Evolutionary conservation across 306 rosid genomes (phyloP).

Genomic region (Sicyos edulis): DNA sequence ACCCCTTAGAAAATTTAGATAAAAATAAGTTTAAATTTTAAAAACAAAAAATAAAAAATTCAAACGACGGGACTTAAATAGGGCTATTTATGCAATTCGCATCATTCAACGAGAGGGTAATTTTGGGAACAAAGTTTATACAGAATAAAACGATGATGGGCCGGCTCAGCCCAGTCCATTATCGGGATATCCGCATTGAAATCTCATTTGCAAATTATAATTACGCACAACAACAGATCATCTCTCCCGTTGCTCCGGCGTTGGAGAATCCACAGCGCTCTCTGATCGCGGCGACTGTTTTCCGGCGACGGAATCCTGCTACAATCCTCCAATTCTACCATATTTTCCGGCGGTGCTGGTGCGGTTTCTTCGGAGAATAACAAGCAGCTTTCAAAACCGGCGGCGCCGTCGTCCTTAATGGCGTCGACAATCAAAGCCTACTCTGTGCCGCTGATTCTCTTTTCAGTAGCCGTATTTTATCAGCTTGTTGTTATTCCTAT

Average conservation of each 20-base stretch:
- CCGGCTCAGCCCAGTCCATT: not conserved
- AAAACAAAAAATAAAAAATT: too few species aligned
- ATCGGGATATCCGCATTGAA: not conserved
- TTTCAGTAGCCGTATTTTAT: constrained; percentile 53
- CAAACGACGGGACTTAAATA: too few species aligned
- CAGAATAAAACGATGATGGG: not conserved
- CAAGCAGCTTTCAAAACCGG: constrained; percentile 22
- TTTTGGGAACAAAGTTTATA: too few species aligned
- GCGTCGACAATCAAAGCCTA: constrained; percentile 60
- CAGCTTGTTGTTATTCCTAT: constrained; percentile 75
- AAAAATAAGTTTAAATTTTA: too few species aligned
- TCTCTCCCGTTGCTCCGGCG: not conserved
- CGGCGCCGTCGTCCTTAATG: constrained; percentile 29
- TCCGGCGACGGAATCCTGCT: not conserved
- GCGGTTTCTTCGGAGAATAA: not conserved
- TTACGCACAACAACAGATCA: not conserved
- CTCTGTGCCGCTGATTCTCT: constrained; percentile 57
- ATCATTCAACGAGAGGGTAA: too few species aligned
- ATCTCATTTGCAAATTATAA: not conserved
- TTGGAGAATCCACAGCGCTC: not conserved
- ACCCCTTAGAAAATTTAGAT: too few species aligned
- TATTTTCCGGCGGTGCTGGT: not conserved
- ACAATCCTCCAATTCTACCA: not conserved
- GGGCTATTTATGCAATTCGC: too few species aligned
- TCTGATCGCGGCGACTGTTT: not conserved